Evolutionary conservation across 371 early-diverging fungal genomes (phyloP), one percentile per base, ranked within the genome.

Genomic region (Mortierella polycephala): DNA sequence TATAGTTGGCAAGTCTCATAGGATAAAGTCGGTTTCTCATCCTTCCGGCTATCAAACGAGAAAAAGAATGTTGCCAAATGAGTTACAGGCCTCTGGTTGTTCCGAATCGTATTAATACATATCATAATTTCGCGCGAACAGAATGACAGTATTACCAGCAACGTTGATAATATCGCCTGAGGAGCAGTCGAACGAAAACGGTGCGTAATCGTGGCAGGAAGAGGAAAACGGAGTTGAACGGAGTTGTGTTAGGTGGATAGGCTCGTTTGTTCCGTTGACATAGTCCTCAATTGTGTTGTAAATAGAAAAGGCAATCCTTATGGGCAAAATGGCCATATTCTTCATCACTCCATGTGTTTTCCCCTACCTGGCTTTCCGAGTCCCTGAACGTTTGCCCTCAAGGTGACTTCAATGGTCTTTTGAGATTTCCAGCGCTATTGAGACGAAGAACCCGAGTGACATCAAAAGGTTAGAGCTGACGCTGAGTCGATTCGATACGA

Each of bases 1-100:
- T 69, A 44, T 79, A 79, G 54, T 56, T 52, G 41, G 80, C 80
- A 53, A 79, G 61, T 49, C 80, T 59, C 57, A 79, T 62, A 4
- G 80, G 80, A 46, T 73, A 79, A 14, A 79, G 63, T 23, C 62
- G 65, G 65, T 79, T 79, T 57, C 80, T 79, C 80, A 79, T 79
- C 30, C 69, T 71, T 51, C 80, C 80, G 46, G 60, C 80, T 77
- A 76, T 5, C 54, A 4, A 41, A 54, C 39, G 8, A 21, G 12
- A 8, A 39, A 14, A 53, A 45, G 16, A 12, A 5, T 56, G 45
- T 18, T 50, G 40, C 56, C 16, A 2, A 51, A 60, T 23, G 23
- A 60, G 44, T 3, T 44, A 42, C 21, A 45, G 16, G 6, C 20
- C 8, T 23, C n/a, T 53, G 13, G 16, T 57, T 9, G 45, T 47